Evolutionary conservation across 2,329 filamentous ascomycete species (phyloP), one percentile per base, ranked within the genome.

Genomic region (Dothistroma pini): DNA sequence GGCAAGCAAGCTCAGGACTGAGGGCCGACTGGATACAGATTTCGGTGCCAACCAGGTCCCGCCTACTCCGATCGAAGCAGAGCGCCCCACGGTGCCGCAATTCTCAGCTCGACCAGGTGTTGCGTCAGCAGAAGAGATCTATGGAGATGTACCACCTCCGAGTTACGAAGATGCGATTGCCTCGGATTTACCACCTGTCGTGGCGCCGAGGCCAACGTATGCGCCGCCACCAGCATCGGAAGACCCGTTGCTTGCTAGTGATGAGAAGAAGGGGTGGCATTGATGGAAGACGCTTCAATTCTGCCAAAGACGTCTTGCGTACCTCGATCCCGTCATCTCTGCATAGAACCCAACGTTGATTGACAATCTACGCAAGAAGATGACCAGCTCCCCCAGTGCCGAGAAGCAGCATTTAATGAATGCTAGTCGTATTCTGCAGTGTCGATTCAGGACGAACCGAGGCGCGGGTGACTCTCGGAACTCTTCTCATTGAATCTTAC

Each of bases 141-240:
- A 70, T 52, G 62, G 61, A 34, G 91, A 95, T 59, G 90, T 91
- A n/a, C 93, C 35, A 12, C 63, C 93, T 19, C 93, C 93, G 8
- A 96, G 91, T 70, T 97, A 97, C 72, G 92, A 96, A 76, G 93
- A 97, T 75, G 92, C 91, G 12, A 88, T 97, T 77, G 92, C 91
- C 7, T 88, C 90, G 66, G 85, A 87, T 61, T 77, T 95, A 63
- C 88, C 85, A 38, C 90, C 91, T 1, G 85, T 91, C 59, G 84
- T 91, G 72, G 89, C 87, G 63, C 79, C 88, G 29, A 81, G 92
- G 69, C 86, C 88, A 31, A 86, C 85, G 14, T 92, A 89, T 72
- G 76, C 73, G 58, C 78, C 78, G 19, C 79, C 79, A 38, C 63
- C 70, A 16, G 59, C 68, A n/a, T 66, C 50, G 1, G 71, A 73